phyloP scores from a whole-genome alignment of 1,139 yeast species.

The Debaryomyces udenii region DNA sequence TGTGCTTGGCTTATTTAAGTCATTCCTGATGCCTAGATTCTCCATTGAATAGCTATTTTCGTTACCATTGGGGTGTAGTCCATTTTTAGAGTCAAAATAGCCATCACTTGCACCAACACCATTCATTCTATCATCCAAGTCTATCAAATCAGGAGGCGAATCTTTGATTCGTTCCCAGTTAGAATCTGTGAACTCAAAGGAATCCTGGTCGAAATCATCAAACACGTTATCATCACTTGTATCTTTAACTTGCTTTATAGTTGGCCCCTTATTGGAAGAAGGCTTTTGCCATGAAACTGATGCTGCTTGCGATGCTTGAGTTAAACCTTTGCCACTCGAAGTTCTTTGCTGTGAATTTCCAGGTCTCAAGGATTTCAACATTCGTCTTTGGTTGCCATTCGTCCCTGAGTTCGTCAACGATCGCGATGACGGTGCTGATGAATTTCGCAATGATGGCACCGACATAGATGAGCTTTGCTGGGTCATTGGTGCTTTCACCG shows the following conservation, averaged over 20 bases:
- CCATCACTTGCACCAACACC: slow-evolving; percentile 15
- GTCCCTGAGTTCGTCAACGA: slow-evolving; percentile 15
- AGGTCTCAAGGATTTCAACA: slow-evolving; percentile 44
- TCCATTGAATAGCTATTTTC: slow-evolving; percentile 20
- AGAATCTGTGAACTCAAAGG: slow-evolving; percentile 23
- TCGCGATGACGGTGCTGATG: slow-evolving; percentile 16
- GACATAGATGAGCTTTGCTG: slow-evolving; percentile 17
- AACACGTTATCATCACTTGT: slow-evolving; percentile 29
- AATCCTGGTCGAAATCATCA: slow-evolving; percentile 52
- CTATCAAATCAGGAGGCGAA: slow-evolving; percentile 33
- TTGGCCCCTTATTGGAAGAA: slow-evolving; percentile 17
- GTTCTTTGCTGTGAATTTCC: slow-evolving; percentile 9
- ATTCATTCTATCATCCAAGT: slow-evolving; percentile 27
- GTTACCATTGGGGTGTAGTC: slow-evolving; percentile 5
- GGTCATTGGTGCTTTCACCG: slow-evolving; percentile 16
- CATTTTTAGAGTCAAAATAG: slow-evolving; percentile 10
- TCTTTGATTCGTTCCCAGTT: slow-evolving; percentile 35
- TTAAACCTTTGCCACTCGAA: slow-evolving; percentile 7
- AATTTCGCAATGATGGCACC: slow-evolving; percentile 34
- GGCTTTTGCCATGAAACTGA: slow-evolving; percentile 44
- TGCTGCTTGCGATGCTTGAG: slow-evolving; percentile 50
- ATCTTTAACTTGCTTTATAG: slow-evolving; percentile 14
- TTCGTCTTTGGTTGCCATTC: slow-evolving; percentile 23
- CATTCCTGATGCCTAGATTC: slow-evolving; percentile 23
- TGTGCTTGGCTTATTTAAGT: slow-evolving; percentile 9